Base-by-base conservation (phyloP, 192 early-diverging fungal species). In the Funneliformis geosporum region DNA sequence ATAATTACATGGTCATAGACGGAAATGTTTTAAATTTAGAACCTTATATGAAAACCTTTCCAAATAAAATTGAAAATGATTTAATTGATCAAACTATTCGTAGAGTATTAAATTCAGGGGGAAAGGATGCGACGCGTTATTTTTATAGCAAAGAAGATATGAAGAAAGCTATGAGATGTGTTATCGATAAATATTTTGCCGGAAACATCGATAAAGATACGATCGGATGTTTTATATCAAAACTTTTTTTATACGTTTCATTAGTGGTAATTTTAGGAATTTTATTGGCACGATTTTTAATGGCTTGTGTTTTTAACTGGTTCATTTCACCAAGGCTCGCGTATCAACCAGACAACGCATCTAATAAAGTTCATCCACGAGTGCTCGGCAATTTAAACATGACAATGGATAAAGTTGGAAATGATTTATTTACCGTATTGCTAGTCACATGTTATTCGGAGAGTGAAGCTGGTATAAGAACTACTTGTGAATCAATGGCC, bases 381-480 rank as follows among this genome's bases (percentile, higher is more conserved):
- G 0, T 33, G 33, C 1, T 33, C 2, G 68, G 47, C 43, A 84
- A 76, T 62, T 16, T 86, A 70, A 16, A 78, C 81, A n/a, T 82
- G 81, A 50, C 84, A 10, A 86, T 86, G 83, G 79, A 81, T 67
- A 80, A 85, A 82, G 83, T 83, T 12, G 81, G 82, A 38, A 84
- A 82, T 65, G 78, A 84, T 11, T 68, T 82, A 4, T 85, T 90
- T 77, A 91, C 90, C 2, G 84, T 96, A 68, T 88, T 94, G 59
- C 83, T 97, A 55, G 94, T 98, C 2, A 94, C 95, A 2, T 95
- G 94, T 82, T 98, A 98, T 82, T 97, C 96, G 40, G 96, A 98
- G 83, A 93, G 93, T 66, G 89, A 92, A 43, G 87, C 87, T 38
- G 93, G 93, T 39, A 86, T 96, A 25, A 88, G 92, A 42, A 93